Conservation (phyloP, 1,284 basidiomycete genomes). For the Cutaneotrichosporon daszewskae region DNA sequence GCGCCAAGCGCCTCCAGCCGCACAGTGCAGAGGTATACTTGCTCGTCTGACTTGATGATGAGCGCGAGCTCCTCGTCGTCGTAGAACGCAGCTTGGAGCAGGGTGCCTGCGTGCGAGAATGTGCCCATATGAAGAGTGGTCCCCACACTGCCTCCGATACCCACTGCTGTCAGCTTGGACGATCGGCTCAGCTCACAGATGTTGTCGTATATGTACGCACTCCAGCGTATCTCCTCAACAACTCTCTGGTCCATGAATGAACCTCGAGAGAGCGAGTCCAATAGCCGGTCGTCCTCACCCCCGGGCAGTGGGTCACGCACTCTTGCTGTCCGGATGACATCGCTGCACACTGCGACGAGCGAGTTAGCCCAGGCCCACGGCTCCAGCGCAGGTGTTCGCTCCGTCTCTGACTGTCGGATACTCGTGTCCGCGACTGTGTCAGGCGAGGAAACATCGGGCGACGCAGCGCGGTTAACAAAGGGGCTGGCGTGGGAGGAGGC, state of each 20-base stretch:
- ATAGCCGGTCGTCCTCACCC: background rate
- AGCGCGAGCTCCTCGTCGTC: conserved; percentile 37
- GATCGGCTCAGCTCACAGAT: no score
- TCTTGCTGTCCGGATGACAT: background rate
- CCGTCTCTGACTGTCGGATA: background rate
- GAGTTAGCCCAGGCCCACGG: conserved; percentile 17
- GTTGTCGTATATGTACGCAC: no score
- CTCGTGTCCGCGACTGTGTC: conserved; percentile 9
- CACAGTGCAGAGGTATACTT: conserved; percentile 23
- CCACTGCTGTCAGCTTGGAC: no score
- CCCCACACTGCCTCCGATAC: no score
- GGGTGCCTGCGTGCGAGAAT: no score
- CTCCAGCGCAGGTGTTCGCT: conserved; percentile 8
- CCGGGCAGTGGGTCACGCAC: background rate
- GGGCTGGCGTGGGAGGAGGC: background rate
- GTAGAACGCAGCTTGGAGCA: conserved; percentile 28
- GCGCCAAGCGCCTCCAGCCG: background rate
- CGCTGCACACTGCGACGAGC: conserved; percentile 5
- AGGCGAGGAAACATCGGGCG: conserved; percentile 5
- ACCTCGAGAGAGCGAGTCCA: background rate
- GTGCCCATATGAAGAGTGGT: no score
- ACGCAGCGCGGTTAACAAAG: background rate
- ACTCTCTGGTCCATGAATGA: background rate
- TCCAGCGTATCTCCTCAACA: no score
- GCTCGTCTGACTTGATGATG: conserved; percentile 15